Percentiles rank a stretch among this genome's conserved stretches.
phyloP scores from a whole-genome alignment of 2,329 filamentous ascomycete species.

The Fusarium nurragi region DNA sequence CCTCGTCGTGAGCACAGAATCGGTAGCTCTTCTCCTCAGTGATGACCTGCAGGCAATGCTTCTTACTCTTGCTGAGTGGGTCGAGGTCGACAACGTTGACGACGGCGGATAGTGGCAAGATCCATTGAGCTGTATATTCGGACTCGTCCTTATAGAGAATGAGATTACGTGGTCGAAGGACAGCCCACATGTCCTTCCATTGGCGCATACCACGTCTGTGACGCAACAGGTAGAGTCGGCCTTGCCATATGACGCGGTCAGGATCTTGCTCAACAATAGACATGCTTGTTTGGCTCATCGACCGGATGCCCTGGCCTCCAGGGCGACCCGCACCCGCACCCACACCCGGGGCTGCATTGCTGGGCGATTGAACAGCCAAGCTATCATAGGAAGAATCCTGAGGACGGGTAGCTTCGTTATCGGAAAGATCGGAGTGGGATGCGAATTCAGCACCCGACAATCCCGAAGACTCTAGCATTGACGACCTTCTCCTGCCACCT shows the following conservation, averaged over 20 bases:
- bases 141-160: conserved; percentile 92
- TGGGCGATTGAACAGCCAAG: conserved; percentile 54
- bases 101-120: conserved; percentile 80
- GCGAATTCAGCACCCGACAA: conserved; percentile 72
- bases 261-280: conserved; percentile 68
- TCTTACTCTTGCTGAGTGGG: conserved; percentile 83
- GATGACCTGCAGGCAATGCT: conserved; percentile 90
- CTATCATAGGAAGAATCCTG: conserved; percentile 64
- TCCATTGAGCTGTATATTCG: conserved; percentile 87
- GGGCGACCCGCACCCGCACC: conserved; percentile 35
- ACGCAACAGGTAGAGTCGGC: conserved; percentile 85
- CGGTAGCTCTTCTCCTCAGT: conserved; percentile 87
- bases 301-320: conserved; percentile 57
- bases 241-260: conserved; percentile 93
- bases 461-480: conserved; percentile 71
- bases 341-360: conserved; percentile 35
- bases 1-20: conserved; percentile 82
- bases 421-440: conserved; percentile 89
- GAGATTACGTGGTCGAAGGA: conserved; percentile 84
- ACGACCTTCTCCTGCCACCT: conserved; percentile 64
- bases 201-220: conserved; percentile 84
- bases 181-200: conserved; percentile 96
- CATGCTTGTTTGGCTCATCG: conserved; percentile 71
- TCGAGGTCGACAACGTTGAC: conserved; percentile 95
- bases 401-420: conserved; percentile 64